Conservation (phyloP, 176 grass and related monocot genomes). For the Paspalum vaginatum region DNA sequence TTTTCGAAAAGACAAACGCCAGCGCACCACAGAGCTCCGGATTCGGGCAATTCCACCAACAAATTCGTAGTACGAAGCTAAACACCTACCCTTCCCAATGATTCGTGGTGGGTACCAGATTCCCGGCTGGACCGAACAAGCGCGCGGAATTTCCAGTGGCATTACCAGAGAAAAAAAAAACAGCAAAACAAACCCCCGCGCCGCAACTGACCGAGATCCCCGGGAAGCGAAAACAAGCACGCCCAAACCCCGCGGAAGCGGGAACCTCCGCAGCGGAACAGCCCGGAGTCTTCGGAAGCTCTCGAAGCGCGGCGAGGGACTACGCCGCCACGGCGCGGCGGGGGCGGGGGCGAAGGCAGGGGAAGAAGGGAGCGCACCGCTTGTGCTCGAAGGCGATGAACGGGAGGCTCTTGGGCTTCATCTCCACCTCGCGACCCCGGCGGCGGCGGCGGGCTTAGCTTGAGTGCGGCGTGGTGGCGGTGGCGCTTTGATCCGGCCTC, state of each 20-base stretch:
- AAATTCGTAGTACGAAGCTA: constrained; percentile 12
- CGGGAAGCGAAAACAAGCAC: constrained; percentile 6
- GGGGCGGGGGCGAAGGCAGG: too few relatives aligned
- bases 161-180: constrained; percentile 31
- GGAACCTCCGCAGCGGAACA: not conserved
- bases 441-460: not conserved
- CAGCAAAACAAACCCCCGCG: not conserved
- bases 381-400: constrained; percentile 93
- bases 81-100: constrained; percentile 12
- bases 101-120: constrained; percentile 3
- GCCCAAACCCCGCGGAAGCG: not conserved
- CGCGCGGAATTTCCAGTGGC: constrained; percentile 13
- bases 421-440: constrained; percentile 10
- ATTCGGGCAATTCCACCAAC: constrained; percentile 34
- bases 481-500: constrained; percentile 38
- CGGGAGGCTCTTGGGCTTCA: constrained; percentile 87
- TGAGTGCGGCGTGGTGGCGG: not conserved
- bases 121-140: not conserved
- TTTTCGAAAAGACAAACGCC: constrained; percentile 33
- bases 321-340: not conserved
- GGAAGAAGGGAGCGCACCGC: constrained; percentile 49
- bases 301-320: not conserved
- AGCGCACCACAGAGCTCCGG: constrained; percentile 36
- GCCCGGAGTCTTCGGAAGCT: not conserved
- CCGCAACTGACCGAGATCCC: constrained; percentile 47